Evolutionary conservation across 176 grass and related monocot genomes (phyloP).

Genomic region (Raddia distichophylla): DNA sequence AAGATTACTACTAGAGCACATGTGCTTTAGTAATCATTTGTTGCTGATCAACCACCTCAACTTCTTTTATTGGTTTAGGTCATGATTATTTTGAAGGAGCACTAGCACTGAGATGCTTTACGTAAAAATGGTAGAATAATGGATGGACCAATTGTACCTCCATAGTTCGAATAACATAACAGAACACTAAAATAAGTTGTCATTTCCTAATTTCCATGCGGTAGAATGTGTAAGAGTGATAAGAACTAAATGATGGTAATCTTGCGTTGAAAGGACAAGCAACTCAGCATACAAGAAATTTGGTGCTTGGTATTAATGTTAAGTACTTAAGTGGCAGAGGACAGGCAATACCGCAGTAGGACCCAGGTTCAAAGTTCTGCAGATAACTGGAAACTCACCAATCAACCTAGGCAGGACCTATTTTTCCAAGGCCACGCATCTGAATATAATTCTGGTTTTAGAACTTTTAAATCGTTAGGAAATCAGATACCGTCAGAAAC

Average conservation of each 20-base stretch:
- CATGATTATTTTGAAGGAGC: background rate
- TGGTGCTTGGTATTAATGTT: background rate
- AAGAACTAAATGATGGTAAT: background rate
- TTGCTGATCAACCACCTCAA: slow-evolving; percentile 21
- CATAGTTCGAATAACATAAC: background rate
- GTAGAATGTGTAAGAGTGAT: slow-evolving; percentile 13
- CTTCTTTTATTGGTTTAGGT: slow-evolving; percentile 18
- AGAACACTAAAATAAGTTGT: background rate
- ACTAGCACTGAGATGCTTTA: background rate
- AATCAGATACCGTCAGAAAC: background rate
- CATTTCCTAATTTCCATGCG: background rate
- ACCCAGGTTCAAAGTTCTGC: background rate
- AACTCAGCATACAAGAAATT: slow-evolving; percentile 13
- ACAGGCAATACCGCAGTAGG: background rate
- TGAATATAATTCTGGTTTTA: background rate
- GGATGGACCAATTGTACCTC: background rate
- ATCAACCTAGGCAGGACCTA: background rate
- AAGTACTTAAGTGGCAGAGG: background rate
- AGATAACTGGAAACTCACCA: background rate
- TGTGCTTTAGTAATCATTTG: slow-evolving; percentile 13
- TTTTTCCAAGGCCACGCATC: background rate
- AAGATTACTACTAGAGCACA: too few species aligned
- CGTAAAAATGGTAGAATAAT: background rate
- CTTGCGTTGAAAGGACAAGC: background rate
- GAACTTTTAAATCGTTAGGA: slow-evolving; percentile 14